Conservation (phyloP, 768 basidiomycete species). For the Phylloporus arenicola region DNA sequence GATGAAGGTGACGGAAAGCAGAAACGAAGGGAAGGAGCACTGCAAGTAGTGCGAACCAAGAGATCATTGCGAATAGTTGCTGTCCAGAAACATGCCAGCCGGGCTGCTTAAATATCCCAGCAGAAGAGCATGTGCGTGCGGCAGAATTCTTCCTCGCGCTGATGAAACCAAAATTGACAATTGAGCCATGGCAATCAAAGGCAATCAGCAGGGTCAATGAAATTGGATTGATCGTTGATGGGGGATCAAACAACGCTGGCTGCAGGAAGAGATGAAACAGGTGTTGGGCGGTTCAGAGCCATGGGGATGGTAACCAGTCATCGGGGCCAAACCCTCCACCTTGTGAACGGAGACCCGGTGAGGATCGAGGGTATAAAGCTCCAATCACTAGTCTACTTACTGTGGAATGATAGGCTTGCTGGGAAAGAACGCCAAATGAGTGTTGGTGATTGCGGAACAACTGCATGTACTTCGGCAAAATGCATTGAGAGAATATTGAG, state of each 20-base stretch:
- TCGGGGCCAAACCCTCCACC: not conserved
- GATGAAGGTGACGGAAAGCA: not conserved
- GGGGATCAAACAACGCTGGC: not conserved
- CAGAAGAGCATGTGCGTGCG: not conserved
- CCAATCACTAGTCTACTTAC: not conserved
- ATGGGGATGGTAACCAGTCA: not conserved
- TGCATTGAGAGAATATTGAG: not conserved
- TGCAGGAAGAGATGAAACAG: not conserved
- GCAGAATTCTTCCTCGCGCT: not conserved
- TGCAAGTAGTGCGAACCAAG: slow-evolving; percentile 7
- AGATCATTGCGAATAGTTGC: slow-evolving; percentile 9
- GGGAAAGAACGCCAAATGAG: no score
- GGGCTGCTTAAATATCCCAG: slow-evolving; percentile 10
- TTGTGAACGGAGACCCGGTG: not conserved
- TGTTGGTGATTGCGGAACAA: not conserved
- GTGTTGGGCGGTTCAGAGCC: not conserved
- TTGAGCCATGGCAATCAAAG: not conserved
- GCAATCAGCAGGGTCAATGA: not conserved
- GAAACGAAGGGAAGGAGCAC: slow-evolving; percentile 20
- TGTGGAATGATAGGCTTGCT: not conserved
- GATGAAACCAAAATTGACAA: not conserved
- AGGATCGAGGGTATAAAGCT: not conserved
- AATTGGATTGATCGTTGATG: not conserved
- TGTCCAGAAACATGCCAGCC: not conserved
- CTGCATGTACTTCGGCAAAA: not conserved